A percentile compares a stretch with the other conserved stretches of the same genome.
phyloP scores from a whole-genome alignment of 176 grass and related monocot genomes.

The Lolium perenne region DNA sequence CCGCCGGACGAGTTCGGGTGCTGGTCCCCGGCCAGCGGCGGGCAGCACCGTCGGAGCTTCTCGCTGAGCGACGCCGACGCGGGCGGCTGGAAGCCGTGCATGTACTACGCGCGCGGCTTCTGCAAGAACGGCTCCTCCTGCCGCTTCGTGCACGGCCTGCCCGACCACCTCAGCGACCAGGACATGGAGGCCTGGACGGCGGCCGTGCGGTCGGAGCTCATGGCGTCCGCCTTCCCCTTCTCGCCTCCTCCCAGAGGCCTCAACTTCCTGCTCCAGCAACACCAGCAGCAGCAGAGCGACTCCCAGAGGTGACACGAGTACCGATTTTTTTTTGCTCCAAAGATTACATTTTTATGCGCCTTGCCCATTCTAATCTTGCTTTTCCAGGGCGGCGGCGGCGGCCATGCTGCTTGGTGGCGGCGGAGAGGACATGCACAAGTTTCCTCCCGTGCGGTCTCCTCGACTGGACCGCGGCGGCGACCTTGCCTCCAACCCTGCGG shows the following conservation, averaged over 20 bases:
- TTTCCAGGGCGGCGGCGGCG: slow-evolving; percentile 50
- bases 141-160: slow-evolving; percentile 51
- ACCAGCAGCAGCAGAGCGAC: slow-evolving; percentile 54
- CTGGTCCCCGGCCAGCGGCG: slow-evolving; percentile 32
- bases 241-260: slow-evolving; percentile 51
- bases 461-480: slow-evolving; percentile 60
- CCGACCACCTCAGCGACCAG: slow-evolving; percentile 46
- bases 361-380: slow-evolving; percentile 2
- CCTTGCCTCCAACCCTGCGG: slow-evolving; percentile 51
- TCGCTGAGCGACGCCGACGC: slow-evolving; percentile 40
- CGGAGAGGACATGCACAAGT: slow-evolving; percentile 63
- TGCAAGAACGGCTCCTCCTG: slow-evolving; percentile 65
- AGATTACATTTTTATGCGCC: not conserved
- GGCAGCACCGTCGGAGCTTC: slow-evolving; percentile 41
- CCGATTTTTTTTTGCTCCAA: not conserved
- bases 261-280: slow-evolving; percentile 55
- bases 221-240: slow-evolving; percentile 72
- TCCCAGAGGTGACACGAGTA: slow-evolving; percentile 56
- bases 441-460: slow-evolving; percentile 52
- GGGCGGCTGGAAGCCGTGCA: slow-evolving; percentile 52
- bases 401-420: slow-evolving; percentile 48
- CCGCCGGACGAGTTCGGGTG: slow-evolving; percentile 37
- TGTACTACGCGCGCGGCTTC: slow-evolving; percentile 58
- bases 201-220: slow-evolving; percentile 51
- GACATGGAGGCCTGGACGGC: slow-evolving; percentile 43